These are phyloP conservation scores for Trichothecium sympodiale DNA, from an alignment of 2,329 filamentous ascomycete species.

Conservation along the genomic window DNA sequence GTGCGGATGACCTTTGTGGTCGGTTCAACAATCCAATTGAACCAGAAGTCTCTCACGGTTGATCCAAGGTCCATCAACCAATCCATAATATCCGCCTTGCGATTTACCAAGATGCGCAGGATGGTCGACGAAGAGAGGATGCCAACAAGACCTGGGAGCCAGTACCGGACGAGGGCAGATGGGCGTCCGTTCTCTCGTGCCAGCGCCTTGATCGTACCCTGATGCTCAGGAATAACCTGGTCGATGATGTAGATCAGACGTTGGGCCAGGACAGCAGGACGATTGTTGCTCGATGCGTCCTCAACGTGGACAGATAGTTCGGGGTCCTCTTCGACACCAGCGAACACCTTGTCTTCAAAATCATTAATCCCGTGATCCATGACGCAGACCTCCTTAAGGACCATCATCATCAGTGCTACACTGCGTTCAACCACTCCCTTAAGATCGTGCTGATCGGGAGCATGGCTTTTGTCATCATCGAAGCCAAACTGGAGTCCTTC, in stretches of 20 bases:
- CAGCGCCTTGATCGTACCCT: slow-evolving; percentile 40
- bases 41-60: slow-evolving; percentile 82
- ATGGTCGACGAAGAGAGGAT: slow-evolving; percentile 79
- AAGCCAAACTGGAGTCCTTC: slow-evolving; percentile 65
- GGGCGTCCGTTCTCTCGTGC: slow-evolving; percentile 64
- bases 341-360: slow-evolving; percentile 56
- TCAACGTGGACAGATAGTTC: slow-evolving; percentile 43
- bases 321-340: slow-evolving; percentile 49
- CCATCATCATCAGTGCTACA: slow-evolving; percentile 75
- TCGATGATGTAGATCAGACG: slow-evolving; percentile 61
- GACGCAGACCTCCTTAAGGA: slow-evolving; percentile 60
- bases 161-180: slow-evolving; percentile 68
- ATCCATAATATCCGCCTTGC: slow-evolving; percentile 62
- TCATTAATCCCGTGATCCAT: slow-evolving; percentile 51
- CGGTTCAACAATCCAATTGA: slow-evolving; percentile 91
- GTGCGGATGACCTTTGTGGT: slow-evolving; percentile 74
- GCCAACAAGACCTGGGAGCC: slow-evolving; percentile 64
- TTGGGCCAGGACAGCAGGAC: slow-evolving; percentile 50
- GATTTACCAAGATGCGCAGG: slow-evolving; percentile 65
- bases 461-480: slow-evolving; percentile 45
- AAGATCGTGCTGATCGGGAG: slow-evolving; percentile 37
- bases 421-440: slow-evolving; percentile 71
- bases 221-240: slow-evolving; percentile 57
- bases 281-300: slow-evolving; percentile 25
- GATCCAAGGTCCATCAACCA: slow-evolving; percentile 72